A percentile compares a stretch with the other conserved stretches of the same genome.
phyloP scores from a whole-genome alignment of 345 rosid species.

The Syzygium aqueum region DNA sequence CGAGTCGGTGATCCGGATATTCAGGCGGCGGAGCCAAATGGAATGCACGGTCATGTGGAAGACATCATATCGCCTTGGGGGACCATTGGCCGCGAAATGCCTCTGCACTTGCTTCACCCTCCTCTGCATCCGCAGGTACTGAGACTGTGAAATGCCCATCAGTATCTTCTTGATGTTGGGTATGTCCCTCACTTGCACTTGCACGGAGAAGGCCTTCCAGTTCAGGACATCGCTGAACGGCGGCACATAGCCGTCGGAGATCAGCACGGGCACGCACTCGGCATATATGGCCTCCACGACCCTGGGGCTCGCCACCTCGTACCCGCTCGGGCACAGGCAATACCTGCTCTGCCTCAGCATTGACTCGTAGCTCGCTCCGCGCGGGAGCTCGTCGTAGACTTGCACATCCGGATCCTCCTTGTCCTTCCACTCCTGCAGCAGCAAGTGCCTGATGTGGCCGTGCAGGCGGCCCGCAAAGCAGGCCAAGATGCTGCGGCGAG shows the following conservation, averaged over 20 bases:
- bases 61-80: constrained; percentile 22
- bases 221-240: constrained; percentile 55
- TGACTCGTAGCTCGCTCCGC: constrained; percentile 21
- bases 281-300: constrained; percentile 60
- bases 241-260: constrained; percentile 38
- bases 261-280: constrained; percentile 55
- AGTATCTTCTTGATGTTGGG: constrained; percentile 32
- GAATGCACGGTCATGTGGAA: constrained; percentile 31
- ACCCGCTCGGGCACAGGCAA: constrained; percentile 62
- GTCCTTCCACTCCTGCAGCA: constrained; percentile 51
- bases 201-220: constrained; percentile 51
- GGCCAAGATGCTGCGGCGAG: constrained; percentile 40
- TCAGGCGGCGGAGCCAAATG: constrained; percentile 34
- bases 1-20: constrained; percentile 3
- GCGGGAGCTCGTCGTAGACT: constrained; percentile 41
- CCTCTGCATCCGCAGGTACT: constrained; percentile 27
- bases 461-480: constrained; percentile 67
- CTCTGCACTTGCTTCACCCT: constrained; percentile 30
- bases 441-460: constrained; percentile 47
- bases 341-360: constrained; percentile 52
- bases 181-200: constrained; percentile 28
- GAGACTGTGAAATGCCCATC: constrained; percentile 14
- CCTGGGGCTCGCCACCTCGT: constrained; percentile 45
- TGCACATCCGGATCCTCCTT: constrained; percentile 41
- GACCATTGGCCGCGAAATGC: constrained; percentile 26